These are phyloP conservation scores for Hypoxylon rubiginosum DNA, from an alignment of 2,329 filamentous ascomycete species.

Conservation along the genomic window DNA sequence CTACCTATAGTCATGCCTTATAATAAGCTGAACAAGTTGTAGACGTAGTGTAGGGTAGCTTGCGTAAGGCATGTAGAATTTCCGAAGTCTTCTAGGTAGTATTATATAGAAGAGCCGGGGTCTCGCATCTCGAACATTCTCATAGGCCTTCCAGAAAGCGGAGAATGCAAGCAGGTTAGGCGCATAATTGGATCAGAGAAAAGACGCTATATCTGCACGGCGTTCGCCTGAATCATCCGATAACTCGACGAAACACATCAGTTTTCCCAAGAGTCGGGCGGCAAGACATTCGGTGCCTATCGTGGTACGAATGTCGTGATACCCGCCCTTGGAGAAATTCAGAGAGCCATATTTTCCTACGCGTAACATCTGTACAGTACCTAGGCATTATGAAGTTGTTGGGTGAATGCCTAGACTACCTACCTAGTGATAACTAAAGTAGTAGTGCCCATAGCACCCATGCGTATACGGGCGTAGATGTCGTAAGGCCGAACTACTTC, in stretches of 20 bases:
- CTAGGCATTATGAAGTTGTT: background rate
- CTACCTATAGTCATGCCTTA: conserved; percentile 3
- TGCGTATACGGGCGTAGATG: background rate
- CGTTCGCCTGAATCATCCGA: background rate
- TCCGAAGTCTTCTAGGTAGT: background rate
- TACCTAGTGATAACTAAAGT: background rate
- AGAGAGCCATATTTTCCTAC: background rate
- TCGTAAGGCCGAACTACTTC: conserved; percentile 6
- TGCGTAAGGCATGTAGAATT: background rate
- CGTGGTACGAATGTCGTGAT: conserved; percentile 7
- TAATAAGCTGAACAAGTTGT: background rate
- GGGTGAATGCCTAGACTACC: background rate
- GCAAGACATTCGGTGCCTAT: conserved; percentile 1
- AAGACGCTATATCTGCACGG: conserved; percentile 5
- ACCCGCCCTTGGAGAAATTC: conserved; percentile 3
- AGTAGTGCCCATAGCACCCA: background rate
- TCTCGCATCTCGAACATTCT: background rate
- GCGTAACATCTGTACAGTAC: background rate
- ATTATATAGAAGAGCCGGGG: background rate
- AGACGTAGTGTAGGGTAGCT: background rate
- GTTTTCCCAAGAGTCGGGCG: conserved; percentile 16
- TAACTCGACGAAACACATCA: too few relatives aligned
- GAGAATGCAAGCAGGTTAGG: conserved; percentile 11
- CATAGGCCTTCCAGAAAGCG: conserved; percentile 16
- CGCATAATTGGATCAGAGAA: conserved; percentile 3